Conservation (phyloP, 2,329 filamentous ascomycete genomes). For the Dothidotthia symphoricarpi region DNA sequence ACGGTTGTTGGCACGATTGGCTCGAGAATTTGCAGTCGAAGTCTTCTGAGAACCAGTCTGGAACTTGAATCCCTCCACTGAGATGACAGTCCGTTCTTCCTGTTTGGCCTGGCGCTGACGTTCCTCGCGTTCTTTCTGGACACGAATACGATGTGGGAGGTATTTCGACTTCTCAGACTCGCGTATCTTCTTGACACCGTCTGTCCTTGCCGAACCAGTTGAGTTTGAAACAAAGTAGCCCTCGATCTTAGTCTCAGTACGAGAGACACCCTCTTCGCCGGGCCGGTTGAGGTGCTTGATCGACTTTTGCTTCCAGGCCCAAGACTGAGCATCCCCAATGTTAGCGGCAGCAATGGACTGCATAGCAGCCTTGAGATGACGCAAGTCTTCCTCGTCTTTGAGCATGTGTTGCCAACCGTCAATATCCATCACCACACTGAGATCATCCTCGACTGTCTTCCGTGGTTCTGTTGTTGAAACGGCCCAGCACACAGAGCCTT, state of each 20-base stretch:
- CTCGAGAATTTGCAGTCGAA: slow-evolving; percentile 85
- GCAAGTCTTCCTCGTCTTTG: slow-evolving; percentile 68
- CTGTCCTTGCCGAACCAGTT: slow-evolving; percentile 84
- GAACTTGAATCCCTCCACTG: slow-evolving; percentile 54
- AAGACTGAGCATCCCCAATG: slow-evolving; percentile 59
- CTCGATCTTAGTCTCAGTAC: slow-evolving; percentile 55
- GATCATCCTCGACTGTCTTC: slow-evolving; percentile 66
- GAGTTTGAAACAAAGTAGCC: slow-evolving; percentile 81
- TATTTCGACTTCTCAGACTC: slow-evolving; percentile 99
- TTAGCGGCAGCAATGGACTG: slow-evolving; percentile 47
- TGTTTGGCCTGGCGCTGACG: slow-evolving; percentile 74
- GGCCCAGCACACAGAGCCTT: slow-evolving; percentile 58
- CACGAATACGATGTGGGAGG: slow-evolving; percentile 93
- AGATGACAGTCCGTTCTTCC: slow-evolving; percentile 48
- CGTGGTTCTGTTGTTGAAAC: slow-evolving; percentile 60
- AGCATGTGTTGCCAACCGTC: slow-evolving; percentile 68
- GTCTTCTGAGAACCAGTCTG: slow-evolving; percentile 70
- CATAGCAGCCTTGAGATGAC: slow-evolving; percentile 55
- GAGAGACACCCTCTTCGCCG: slow-evolving; percentile 55
- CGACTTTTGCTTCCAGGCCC: slow-evolving; percentile 71
- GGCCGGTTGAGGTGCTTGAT: slow-evolving; percentile 67
- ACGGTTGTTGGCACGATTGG: slow-evolving; percentile 92
- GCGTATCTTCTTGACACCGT: slow-evolving; percentile 91
- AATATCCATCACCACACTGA: slow-evolving; percentile 63
- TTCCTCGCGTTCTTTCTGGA: slow-evolving; percentile 86